These are phyloP conservation scores for Aspergillus uvarum DNA, from an alignment of 2,329 filamentous ascomycete species.

Conservation along the genomic window DNA sequence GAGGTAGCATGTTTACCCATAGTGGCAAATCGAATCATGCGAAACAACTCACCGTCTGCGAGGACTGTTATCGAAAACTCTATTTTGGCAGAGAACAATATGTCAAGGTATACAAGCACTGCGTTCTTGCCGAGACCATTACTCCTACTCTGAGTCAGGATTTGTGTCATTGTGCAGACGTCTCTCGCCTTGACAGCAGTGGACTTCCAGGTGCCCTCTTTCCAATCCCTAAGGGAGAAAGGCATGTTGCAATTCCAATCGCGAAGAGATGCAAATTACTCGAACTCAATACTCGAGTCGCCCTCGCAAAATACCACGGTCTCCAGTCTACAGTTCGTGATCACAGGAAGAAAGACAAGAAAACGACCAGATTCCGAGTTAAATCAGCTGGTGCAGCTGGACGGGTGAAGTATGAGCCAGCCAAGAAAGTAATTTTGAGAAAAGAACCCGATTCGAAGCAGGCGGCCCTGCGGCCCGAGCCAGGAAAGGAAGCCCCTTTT, in stretches of 20 bases:
- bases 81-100: slow-evolving; percentile 29
- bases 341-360: not conserved
- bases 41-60: slow-evolving; percentile 26
- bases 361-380: not conserved
- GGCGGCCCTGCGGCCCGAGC: not conserved
- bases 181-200: no score
- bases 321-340: not conserved
- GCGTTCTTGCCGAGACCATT: slow-evolving; percentile 28
- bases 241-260: not conserved
- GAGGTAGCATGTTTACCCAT: slow-evolving; percentile 26
- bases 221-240: not conserved
- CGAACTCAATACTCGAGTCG: not conserved
- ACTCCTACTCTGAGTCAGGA: slow-evolving; percentile 24
- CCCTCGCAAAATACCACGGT: not conserved
- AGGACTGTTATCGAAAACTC: slow-evolving; percentile 33
- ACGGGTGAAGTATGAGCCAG: no score
- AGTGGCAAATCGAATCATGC: slow-evolving; percentile 1
- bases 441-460: no score
- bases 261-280: not conserved
- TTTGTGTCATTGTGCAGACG: slow-evolving; percentile 19
- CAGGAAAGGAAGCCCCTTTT: not conserved
- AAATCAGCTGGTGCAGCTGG: no score
- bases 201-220: not conserved
- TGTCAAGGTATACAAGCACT: slow-evolving; percentile 39
- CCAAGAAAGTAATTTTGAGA: no score